phyloP scores from a whole-genome alignment of 192 early-diverging fungal species.

The Entomortierella beljakovae region DNA sequence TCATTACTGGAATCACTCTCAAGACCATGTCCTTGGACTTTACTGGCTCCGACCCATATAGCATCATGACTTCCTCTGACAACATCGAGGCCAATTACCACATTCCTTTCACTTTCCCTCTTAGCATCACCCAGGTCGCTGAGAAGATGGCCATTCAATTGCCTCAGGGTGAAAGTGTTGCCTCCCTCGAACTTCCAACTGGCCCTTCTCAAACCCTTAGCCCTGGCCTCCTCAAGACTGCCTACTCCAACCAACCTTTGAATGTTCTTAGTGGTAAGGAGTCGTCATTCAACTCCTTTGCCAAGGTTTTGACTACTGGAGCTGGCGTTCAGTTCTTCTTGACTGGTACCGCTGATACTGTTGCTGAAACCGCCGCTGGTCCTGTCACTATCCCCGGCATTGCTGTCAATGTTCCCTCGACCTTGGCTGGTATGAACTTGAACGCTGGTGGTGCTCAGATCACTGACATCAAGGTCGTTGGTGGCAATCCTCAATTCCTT shows the following conservation, averaged over 20 bases:
- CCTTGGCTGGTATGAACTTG: constrained; percentile 66
- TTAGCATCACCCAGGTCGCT: constrained; percentile 65
- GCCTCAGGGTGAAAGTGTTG: constrained; percentile 43
- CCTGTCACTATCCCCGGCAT: constrained; percentile 63
- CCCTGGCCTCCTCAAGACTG: constrained; percentile 62
- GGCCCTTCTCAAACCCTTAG: constrained; percentile 53
- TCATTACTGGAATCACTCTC: constrained; percentile 66
- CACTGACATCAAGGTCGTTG: constrained; percentile 62
- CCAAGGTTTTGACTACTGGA: constrained; percentile 59
- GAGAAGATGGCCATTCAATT: constrained; percentile 61
- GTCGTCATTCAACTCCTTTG: constrained; percentile 62
- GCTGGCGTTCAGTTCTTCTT: constrained; percentile 58
- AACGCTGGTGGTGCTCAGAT: constrained; percentile 60
- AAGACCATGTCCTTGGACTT: constrained; percentile 68
- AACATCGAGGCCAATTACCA: constrained; percentile 60
- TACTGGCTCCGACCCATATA: constrained; percentile 55
- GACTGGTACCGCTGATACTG: constrained; percentile 62
- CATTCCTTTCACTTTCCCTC: constrained; percentile 71
- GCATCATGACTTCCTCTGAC: constrained; percentile 56
- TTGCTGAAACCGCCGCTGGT: constrained; percentile 66
- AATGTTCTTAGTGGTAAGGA: constrained; percentile 52
- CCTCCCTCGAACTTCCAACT: constrained; percentile 41
- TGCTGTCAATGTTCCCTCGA: constrained; percentile 59
- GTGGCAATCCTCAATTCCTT: constrained; percentile 60
- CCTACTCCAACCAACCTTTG: constrained; percentile 56